Evolutionary conservation across 208 protist species (phyloP), one percentile per base, ranked within the genome.

Genomic region (Crithidia fasciculata): DNA sequence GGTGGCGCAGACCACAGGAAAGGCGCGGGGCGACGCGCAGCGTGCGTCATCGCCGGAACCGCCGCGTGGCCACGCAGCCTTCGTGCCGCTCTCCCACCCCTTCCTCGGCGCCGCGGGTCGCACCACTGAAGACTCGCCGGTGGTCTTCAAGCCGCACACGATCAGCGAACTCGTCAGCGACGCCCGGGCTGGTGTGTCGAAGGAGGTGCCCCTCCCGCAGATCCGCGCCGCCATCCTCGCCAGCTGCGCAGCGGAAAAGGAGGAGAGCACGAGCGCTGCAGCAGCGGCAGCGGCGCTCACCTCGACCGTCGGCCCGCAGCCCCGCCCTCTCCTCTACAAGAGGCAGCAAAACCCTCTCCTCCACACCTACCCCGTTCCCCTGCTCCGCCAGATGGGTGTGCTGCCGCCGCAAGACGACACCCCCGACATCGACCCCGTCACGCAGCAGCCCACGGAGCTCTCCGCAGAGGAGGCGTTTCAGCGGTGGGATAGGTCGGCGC

Each of bases 371-470:
- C 83, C 83, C 2, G 54, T 81, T n/a, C 12, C 79, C 16, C 65
- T 76, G 52, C 75, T 88, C 49, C 75, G 74, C 6, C 76, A 83
- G 64, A 78, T 88, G 45, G 79, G 80, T 4, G 69, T 88, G 43
- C 15, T 85, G 40, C 74, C 73, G 36, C 76, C 80, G 52, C 62
- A 72, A 8, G 72, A 76, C 53, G 45, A 57, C 3, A 58, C 75
- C 8, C 77, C 75, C 10, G 80, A 80, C 67, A 12, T 57, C n/a
- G 62, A 79, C 54, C 69, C 65, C 16, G 62, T 49, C 18, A 78
- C 73, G 5, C 62, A 68, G 40, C 18, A 50, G 53, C 53, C 73
- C 5, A 58, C 69, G 62, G 49, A 82, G 28, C 72, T 78, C 45
- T 63, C 79, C n/a, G 83, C 75, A 2, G 44, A 80, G 8, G 72